Base-by-base conservation (phyloP, 805 yeast species). In the Kluyveromyces aestuarii region DNA sequence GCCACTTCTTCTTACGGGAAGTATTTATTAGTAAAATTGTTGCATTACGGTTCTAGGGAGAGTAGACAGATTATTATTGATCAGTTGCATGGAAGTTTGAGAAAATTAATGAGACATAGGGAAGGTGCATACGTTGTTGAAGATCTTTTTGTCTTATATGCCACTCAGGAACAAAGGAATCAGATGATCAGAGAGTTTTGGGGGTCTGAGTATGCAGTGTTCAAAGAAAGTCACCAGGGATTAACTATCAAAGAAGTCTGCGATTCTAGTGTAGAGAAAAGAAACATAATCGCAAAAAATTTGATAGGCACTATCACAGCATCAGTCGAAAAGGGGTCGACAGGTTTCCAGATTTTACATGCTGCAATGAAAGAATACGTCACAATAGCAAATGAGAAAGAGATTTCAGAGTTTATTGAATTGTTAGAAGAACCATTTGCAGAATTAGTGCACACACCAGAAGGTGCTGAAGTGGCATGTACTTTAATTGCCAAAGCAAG, bases 91-190 rank as follows among this genome's bases (percentile, higher is more conserved):
- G 99, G 99, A 45, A 82, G 83, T 58, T 78, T 87, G 60, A 77
- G 96, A 66, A 91, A 88, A 69, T 73, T 91, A 50, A 88, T 91
- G 93, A 82, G 95, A 73, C 97, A 91, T 70, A 84, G 86, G 71
- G 98, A 91, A 74, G 99, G 97, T 69, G 98, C 98, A 13, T 89
- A 91, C 61, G 98, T 91, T 38, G 89, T 90, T 55, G 98, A 91
- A 69, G 99, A 91, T 73, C 74, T 87, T 60, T 91, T 74, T 63
- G 87, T 87, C 21, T 77, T 89, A 49, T 91, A 90, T 67, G 80
- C 96, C 10, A 80, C 88, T 21, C 77, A 84, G 30, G 87, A 82
- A 53, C 98, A 91, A 69, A 86, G 80, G 67, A 79, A 80, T 48
- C 96, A 87, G 69, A 90, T 91, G 85, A 80, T 91, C 55, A 81